These are phyloP conservation scores for Entrophospora sp. DNA, from an alignment of 192 early-diverging fungal species.

Conservation along the genomic window DNA sequence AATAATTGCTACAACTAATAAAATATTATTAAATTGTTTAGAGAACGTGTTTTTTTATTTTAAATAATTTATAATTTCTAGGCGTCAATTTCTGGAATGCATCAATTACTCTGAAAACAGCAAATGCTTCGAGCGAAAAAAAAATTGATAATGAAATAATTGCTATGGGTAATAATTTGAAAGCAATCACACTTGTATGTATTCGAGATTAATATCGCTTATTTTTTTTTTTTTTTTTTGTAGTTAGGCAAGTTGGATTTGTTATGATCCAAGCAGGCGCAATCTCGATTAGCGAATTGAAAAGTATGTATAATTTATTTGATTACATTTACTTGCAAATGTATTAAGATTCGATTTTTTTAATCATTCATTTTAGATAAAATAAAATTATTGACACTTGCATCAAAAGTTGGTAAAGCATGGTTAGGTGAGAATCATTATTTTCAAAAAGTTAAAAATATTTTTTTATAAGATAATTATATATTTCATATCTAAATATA, in stretches of 20 bases:
- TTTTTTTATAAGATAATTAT: not conserved
- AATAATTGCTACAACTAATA: not conserved
- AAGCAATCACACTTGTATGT: too few species aligned
- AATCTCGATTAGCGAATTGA: not conserved
- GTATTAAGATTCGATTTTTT: not conserved
- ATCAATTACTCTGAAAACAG: slow-evolving; percentile 12
- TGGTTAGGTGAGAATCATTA: slow-evolving; percentile 5
- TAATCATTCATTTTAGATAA: not conserved
- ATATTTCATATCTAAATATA: not conserved
- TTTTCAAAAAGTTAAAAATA: not conserved
- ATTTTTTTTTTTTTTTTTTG: not conserved
- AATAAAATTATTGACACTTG: slow-evolving; percentile 10
- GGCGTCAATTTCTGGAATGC: slow-evolving; percentile 12
- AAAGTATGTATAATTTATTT: not conserved
- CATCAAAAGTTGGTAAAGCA: slow-evolving; percentile 17
- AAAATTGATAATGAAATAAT: not conserved
- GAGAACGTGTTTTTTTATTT: not conserved
- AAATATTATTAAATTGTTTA: not conserved
- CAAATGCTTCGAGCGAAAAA: not conserved
- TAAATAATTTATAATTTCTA: not conserved
- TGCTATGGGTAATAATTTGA: slow-evolving; percentile 5
- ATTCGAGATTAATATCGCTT: too few species aligned
- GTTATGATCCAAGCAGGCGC: slow-evolving; percentile 2
- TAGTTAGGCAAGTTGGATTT: slow-evolving; percentile 16
- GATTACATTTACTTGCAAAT: not conserved